Conservation (phyloP, 208 protist genomes). For the Leptomonas pyrrhocoris region DNA sequence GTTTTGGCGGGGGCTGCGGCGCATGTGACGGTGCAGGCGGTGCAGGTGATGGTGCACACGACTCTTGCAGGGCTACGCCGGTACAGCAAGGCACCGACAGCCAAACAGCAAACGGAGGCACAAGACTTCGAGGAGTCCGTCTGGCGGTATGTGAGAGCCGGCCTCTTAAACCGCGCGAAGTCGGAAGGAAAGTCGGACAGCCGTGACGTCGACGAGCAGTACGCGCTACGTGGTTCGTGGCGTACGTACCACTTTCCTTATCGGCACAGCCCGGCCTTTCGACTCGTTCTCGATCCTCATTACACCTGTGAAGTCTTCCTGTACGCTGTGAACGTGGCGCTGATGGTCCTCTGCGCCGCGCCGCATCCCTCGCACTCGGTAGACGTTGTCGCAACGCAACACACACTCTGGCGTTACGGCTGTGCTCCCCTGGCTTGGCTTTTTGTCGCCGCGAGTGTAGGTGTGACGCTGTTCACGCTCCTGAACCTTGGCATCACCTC, state of each 20-base stretch:
- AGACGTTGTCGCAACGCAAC: neutral
- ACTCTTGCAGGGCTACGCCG: constrained; percentile 44
- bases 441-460: constrained; percentile 15
- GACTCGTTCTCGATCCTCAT: constrained; percentile 66
- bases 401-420: neutral
- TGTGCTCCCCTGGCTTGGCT: neutral
- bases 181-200: neutral
- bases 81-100: neutral
- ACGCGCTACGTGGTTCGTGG: constrained; percentile 16
- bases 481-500: constrained; percentile 76
- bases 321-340: constrained; percentile 50
- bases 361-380: neutral
- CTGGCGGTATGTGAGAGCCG: constrained; percentile 13
- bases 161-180: neutral
- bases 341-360: constrained; percentile 27
- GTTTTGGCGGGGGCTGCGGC: constrained; percentile 10
- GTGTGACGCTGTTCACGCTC: constrained; percentile 59
- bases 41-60: constrained; percentile 63
- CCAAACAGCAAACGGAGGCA: neutral
- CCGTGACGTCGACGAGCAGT: neutral
- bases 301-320: constrained; percentile 79
- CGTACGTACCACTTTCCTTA: constrained; percentile 35
- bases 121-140: constrained; percentile 8
- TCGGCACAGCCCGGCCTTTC: constrained; percentile 35
- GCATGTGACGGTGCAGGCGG: constrained; percentile 53